A percentile compares a stretch with the other conserved stretches of the same genome.
Conservation (phyloP, 2,329 filamentous ascomycete species). For the Thermoascus crustaceus region DNA sequence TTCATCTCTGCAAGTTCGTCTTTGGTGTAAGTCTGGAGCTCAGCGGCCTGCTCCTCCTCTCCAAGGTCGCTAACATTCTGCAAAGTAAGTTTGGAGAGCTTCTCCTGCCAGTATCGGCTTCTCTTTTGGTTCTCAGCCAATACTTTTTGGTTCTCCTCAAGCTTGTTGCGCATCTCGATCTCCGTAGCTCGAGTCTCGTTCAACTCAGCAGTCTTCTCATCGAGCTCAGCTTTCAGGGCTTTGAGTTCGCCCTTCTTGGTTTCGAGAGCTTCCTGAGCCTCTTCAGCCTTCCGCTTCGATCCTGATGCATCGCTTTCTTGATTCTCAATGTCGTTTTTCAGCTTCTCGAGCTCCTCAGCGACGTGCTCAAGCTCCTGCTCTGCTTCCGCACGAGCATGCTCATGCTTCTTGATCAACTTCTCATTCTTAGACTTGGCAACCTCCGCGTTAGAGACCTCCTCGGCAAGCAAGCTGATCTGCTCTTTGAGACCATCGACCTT, state of each 20-base stretch:
- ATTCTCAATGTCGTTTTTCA: conserved; percentile 69
- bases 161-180: conserved; percentile 97
- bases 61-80: conserved; percentile 70
- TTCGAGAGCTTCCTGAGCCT: conserved; percentile 68
- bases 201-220: conserved; percentile 74
- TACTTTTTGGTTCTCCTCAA: conserved; percentile 91
- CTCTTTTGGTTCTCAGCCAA: conserved; percentile 79
- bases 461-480: conserved; percentile 69
- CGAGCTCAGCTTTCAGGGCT: conserved; percentile 72
- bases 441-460: conserved; percentile 78
- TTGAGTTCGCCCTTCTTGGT: conserved; percentile 74
- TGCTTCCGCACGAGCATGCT: conserved; percentile 72
- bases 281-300: conserved; percentile 64
- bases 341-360: conserved; percentile 62
- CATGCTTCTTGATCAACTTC: conserved; percentile 80
- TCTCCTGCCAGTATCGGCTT: conserved; percentile 79
- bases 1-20: conserved; percentile 58
- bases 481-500: conserved; percentile 86
- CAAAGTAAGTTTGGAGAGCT: conserved; percentile 71
- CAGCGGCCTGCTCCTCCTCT: conserved; percentile 39
- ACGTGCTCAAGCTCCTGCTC: conserved; percentile 69
- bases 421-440: conserved; percentile 86
- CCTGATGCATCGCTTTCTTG: conserved; percentile 69
- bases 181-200: conserved; percentile 84
- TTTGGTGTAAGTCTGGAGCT: conserved; percentile 68